A percentile compares a stretch with the other conserved stretches of the same genome.
Conservation (phyloP, 2,329 filamentous ascomycete genomes). For the Phialophora tarda region DNA sequence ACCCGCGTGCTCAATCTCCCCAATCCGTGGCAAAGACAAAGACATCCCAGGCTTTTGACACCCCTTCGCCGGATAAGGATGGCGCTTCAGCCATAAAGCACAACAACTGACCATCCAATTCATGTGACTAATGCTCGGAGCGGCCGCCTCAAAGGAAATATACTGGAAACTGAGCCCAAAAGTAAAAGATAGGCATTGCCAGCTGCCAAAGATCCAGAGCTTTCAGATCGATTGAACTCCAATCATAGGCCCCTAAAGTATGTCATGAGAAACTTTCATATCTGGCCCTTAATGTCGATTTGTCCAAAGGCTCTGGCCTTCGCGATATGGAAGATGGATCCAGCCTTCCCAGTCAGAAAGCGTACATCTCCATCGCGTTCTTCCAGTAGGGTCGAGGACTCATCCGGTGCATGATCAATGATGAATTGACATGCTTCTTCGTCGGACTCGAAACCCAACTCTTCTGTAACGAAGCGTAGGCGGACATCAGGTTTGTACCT, state of each 20-base stretch:
- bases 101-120: neutral
- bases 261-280: slow-evolving; percentile 49
- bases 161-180: neutral
- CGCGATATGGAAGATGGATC: slow-evolving; percentile 73
- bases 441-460: slow-evolving; percentile 93
- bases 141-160: neutral
- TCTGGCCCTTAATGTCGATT: slow-evolving; percentile 97
- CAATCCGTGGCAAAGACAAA: neutral
- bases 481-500: slow-evolving; percentile 93
- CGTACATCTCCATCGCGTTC: slow-evolving; percentile 75
- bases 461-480: slow-evolving; percentile 90
- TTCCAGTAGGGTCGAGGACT: slow-evolving; percentile 66
- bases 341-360: slow-evolving; percentile 76
- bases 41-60: neutral
- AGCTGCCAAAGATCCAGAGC: neutral
- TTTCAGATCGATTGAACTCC: neutral
- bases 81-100: neutral
- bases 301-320: slow-evolving; percentile 76
- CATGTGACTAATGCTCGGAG: neutral
- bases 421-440: slow-evolving; percentile 90
- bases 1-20: neutral
- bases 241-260: slow-evolving; percentile 4
- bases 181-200: neutral
- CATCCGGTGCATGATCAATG: slow-evolving; percentile 75
- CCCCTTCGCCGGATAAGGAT: neutral